phyloP scores from a whole-genome alignment of 108 stramenopile genomes.

The Nitzschia palea region DNA sequence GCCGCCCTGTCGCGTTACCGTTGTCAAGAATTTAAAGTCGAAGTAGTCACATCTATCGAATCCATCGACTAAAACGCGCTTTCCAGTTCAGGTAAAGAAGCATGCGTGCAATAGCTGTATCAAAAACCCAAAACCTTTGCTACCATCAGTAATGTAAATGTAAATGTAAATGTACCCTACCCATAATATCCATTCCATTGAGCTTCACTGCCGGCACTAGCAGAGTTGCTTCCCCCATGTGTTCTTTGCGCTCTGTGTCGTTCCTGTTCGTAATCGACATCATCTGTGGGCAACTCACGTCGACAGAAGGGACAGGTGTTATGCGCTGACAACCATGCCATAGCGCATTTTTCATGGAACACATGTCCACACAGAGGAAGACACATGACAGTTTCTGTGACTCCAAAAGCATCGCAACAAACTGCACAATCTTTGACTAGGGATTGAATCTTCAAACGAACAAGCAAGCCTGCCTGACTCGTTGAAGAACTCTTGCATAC shows the following conservation, averaged over 20 bases:
- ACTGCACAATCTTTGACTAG: constrained; percentile 61
- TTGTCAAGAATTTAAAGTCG: no score
- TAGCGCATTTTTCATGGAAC: constrained; percentile 82
- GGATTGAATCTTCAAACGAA: constrained; percentile 19
- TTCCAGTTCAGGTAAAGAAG: no score
- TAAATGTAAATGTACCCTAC: no score
- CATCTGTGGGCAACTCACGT: constrained; percentile 81
- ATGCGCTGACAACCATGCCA: constrained; percentile 72
- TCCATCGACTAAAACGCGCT: no score
- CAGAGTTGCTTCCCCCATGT: constrained; percentile 41
- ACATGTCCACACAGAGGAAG: constrained; percentile 76
- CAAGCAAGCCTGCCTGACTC: background rate
- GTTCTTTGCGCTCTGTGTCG: constrained; percentile 46
- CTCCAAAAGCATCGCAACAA: constrained; percentile 57
- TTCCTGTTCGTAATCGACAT: constrained; percentile 75
- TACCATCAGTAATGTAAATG: no score
- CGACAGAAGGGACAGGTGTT: constrained; percentile 88
- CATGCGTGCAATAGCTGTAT: no score
- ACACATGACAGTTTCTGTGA: constrained; percentile 59
- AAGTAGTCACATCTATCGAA: no score
- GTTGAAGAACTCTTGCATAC: constrained; percentile 12
- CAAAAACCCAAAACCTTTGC: no score
- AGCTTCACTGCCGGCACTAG: background rate
- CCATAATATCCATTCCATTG: constrained; percentile 27
- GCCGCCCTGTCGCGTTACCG: no score